Base-by-base conservation (phyloP, 1,284 basidiomycete species). In the Papiliotrema fonsecae region DNA sequence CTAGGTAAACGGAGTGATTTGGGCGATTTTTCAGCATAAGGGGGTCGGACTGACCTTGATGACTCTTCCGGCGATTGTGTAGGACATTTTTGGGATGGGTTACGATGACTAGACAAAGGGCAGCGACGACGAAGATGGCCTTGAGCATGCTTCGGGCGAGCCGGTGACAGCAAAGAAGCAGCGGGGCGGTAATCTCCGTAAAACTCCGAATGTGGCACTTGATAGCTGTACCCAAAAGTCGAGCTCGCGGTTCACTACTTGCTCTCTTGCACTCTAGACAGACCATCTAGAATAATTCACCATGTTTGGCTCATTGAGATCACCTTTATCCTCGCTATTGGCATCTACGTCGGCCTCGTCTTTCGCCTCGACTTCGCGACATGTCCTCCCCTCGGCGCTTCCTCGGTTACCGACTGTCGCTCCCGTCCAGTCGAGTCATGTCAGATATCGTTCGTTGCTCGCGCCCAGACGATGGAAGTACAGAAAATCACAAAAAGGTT, bases 401-500 rank as follows among this genome's bases (percentile, higher is more conserved):
- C 26, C 19, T 14, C 44, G 44, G 14, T 14, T 30, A 34, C 47
- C 45, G n/a, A 38, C 49, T 45, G 30, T 30, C 35, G 25, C 34
- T 34, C 36, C 52, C 42, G 21, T 50, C 35, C 31, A 44, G 22
- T 32, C 48, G 2, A 50, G 55, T 14, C 73, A 74, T 40, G 68
- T 75, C 22, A 67, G 78, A 25, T 70, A 67, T 58, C 75, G 78
- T 14, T 74, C 77, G 30, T 81, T 88, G 60, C 82, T 97, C 11
- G 89, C 89, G 0, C 92, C 92, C 3, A 81, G 83, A 42, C 78
- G 84, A 49, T 83, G 88, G 47, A 86, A 88, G 69, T 86, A 87
- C 69, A 77, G 86, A 61, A 91, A 88, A 71, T 79, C 87, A 28
- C 88, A 92, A 74, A 96, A 96, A 72, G 90, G 89, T 49, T 80